phyloP scores from a whole-genome alignment of 129 eudicot genomes.

The Flaveria trinervia region DNA sequence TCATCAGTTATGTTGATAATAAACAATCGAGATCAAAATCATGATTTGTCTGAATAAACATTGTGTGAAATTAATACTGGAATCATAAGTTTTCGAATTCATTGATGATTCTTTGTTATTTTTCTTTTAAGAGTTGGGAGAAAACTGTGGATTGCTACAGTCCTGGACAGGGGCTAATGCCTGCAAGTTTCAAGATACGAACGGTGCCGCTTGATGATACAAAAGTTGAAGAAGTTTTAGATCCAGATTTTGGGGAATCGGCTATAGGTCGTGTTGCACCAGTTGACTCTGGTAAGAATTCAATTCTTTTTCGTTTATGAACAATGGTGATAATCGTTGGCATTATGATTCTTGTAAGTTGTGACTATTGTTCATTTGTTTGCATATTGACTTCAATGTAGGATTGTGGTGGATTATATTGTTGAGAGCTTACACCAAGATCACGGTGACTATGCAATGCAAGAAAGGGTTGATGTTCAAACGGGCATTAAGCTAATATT shows the following conservation, averaged over 20 bases:
- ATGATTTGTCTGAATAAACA: not conserved
- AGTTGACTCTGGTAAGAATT: slow-evolving; percentile 86
- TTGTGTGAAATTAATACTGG: no score
- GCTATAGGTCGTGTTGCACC: slow-evolving; percentile 99
- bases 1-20: not conserved
- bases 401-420: slow-evolving; percentile 99
- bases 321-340: not conserved
- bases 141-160: slow-evolving; percentile 98
- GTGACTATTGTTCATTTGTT: not conserved
- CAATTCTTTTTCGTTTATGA: not conserved
- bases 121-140: slow-evolving; percentile 75
- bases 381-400: slow-evolving; percentile 27
- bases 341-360: slow-evolving; percentile 4
- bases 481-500: slow-evolving; percentile 82
- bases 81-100: not conserved
- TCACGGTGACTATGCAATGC: slow-evolving; percentile 82
- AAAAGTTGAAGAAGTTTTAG: slow-evolving; percentile 87
- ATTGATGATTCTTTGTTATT: slow-evolving; percentile 19
- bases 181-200: slow-evolving; percentile 95
- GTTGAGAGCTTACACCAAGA: slow-evolving; percentile 87
- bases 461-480: slow-evolving; percentile 92
- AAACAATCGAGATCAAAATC: no score
- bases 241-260: slow-evolving; percentile 98
- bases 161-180: slow-evolving; percentile 99
- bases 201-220: slow-evolving; percentile 73